Evolutionary conservation across 495 filamentous ascomycete genomes (phyloP).

Genomic region (Achaetomiella virescens): DNA sequence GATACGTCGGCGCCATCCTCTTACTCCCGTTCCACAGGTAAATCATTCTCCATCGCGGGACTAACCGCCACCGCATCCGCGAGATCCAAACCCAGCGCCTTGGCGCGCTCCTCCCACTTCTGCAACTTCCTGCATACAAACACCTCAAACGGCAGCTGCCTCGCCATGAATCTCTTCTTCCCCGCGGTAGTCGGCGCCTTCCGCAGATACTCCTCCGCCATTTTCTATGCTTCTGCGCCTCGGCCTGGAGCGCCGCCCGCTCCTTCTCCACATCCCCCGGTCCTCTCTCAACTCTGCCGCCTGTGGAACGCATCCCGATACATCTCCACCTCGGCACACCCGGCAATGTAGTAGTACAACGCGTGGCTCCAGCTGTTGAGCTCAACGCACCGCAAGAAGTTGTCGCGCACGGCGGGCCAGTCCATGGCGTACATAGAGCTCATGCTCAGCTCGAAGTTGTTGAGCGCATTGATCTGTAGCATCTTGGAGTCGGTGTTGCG

Average conservation of each 20-base stretch:
- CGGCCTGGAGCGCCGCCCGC: slow-evolving; percentile 8
- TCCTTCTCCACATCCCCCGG: slow-evolving; percentile 39
- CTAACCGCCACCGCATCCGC: slow-evolving; percentile 79
- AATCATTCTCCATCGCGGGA: slow-evolving; percentile 88
- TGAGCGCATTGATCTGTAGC: slow-evolving; percentile 75
- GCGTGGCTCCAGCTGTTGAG: slow-evolving; percentile 89
- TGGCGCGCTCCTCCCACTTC: slow-evolving; percentile 83
- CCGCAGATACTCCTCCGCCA: slow-evolving; percentile 62
- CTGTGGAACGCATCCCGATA: slow-evolving; percentile 57
- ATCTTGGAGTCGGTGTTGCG: slow-evolving; percentile 60
- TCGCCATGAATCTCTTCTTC: slow-evolving; percentile 83
- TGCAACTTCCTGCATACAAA: slow-evolving; percentile 79
- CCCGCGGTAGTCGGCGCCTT: slow-evolving; percentile 71
- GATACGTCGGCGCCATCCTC: slow-evolving; percentile 60
- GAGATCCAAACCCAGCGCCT: slow-evolving; percentile 59
- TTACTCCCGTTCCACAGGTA: slow-evolving; percentile 86
- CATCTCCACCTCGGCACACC: slow-evolving; percentile 64
- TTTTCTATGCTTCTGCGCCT: slow-evolving; percentile 42
- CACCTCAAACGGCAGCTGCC: slow-evolving; percentile 82
- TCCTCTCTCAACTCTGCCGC: slow-evolving; percentile 51
- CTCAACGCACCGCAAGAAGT: slow-evolving; percentile 71
- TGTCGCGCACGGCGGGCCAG: slow-evolving; percentile 62
- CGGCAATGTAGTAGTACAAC: slow-evolving; percentile 87
- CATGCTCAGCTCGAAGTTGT: slow-evolving; percentile 78
- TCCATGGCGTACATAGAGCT: slow-evolving; percentile 71